These are phyloP conservation scores for Sporothrix mexicana DNA, from an alignment of 2,329 filamentous ascomycete species.

Conservation along the genomic window DNA sequence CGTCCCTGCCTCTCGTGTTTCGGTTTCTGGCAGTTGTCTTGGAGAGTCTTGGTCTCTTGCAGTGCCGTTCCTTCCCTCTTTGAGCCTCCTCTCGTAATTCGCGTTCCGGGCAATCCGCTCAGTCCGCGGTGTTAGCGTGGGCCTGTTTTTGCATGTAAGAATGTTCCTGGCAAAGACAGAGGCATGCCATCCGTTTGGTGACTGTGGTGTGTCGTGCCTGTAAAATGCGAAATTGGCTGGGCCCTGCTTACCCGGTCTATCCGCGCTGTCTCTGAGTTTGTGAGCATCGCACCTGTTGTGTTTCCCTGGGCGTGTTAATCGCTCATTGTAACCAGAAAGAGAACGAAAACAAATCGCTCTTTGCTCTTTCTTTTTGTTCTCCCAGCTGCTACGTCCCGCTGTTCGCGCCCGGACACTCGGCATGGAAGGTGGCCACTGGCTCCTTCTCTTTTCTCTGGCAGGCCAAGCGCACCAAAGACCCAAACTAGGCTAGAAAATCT, in stretches of 20 bases:
- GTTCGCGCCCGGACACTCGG: slow-evolving; percentile 20
- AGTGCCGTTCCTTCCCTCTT: slow-evolving; percentile 18
- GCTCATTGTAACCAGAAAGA: slow-evolving; percentile 8
- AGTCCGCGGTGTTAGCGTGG: slow-evolving; percentile 15
- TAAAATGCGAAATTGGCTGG: slow-evolving; percentile 19
- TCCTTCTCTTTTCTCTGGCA: too few species aligned
- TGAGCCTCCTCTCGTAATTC: slow-evolving; percentile 3
- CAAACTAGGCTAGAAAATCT: slow-evolving; percentile 17
- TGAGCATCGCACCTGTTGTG: too few species aligned
- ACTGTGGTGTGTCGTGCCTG: background rate
- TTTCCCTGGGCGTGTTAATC: slow-evolving; percentile 17
- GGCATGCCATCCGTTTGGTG: background rate
- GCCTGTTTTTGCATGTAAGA: background rate
- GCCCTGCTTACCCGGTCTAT: slow-evolving; percentile 25
- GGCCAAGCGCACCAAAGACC: slow-evolving; percentile 4
- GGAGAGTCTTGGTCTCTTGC: background rate
- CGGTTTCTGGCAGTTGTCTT: too few species aligned
- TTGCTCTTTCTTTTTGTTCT: background rate
- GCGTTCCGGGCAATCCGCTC: slow-evolving; percentile 14
- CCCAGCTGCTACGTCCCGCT: background rate
- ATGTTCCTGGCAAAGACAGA: background rate
- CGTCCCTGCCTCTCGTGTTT: too few species aligned
- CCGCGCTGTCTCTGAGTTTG: too few species aligned
- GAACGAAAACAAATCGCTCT: slow-evolving; percentile 23
- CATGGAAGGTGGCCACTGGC: too few species aligned